phyloP scores from a whole-genome alignment of 495 filamentous ascomycete species.

The Lasiosphaeris hirsuta region DNA sequence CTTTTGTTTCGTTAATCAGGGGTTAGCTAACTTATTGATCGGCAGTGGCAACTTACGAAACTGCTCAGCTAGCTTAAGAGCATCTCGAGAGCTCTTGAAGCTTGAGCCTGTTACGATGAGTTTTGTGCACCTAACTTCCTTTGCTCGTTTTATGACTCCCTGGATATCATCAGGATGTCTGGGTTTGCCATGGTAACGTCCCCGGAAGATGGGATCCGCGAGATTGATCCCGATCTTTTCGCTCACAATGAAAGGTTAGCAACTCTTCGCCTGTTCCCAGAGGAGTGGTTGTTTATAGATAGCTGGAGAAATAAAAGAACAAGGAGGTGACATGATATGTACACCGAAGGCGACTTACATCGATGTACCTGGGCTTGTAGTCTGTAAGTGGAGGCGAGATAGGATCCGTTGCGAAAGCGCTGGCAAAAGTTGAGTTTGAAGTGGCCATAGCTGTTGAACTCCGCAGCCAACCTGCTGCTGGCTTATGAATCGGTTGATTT shows the following conservation, averaged over 20 bases:
- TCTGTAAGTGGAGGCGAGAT: slow-evolving; percentile 1
- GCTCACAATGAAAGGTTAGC: neutral
- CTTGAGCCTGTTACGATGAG: slow-evolving; percentile 94
- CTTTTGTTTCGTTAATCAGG: slow-evolving; percentile 39
- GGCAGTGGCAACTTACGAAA: slow-evolving; percentile 56
- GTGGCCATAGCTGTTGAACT: slow-evolving; percentile 17
- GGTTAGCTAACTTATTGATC: neutral
- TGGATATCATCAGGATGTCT: slow-evolving; percentile 75
- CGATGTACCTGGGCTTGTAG: slow-evolving; percentile 54
- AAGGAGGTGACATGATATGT: neutral
- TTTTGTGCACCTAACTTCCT: slow-evolving; percentile 74
- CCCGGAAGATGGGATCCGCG: slow-evolving; percentile 80
- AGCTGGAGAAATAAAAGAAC: neutral
- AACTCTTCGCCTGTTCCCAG: no score
- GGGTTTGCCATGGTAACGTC: slow-evolving; percentile 77
- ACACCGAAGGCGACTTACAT: slow-evolving; percentile 45
- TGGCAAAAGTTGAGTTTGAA: slow-evolving; percentile 2
- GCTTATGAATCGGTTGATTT: slow-evolving; percentile 15
- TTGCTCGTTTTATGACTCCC: slow-evolving; percentile 71
- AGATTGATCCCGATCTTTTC: slow-evolving; percentile 90
- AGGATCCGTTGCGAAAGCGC: neutral
- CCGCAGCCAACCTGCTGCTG: neutral
- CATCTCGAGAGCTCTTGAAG: slow-evolving; percentile 70
- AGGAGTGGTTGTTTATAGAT: no score
- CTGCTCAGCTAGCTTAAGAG: slow-evolving; percentile 66